Base-by-base conservation (phyloP, 345 rosid genomes). In the Lepidium sativum region DNA sequence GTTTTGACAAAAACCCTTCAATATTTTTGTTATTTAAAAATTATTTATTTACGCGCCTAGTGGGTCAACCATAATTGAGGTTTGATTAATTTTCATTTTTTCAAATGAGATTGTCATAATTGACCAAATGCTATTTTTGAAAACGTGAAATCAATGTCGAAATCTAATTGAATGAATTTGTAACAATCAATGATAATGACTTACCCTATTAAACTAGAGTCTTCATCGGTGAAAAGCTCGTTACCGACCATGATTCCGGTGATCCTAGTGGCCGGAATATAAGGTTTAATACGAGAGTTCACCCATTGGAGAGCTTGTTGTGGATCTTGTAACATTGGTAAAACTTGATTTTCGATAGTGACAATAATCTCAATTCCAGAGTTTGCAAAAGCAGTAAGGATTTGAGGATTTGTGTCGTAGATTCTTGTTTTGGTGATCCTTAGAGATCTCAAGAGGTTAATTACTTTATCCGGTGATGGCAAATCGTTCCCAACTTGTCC, bases 281-380 rank as follows among this genome's bases (percentile, higher is more conserved):
- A 89, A 0, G 97, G 97, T 71, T 79, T 80, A 60, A 89, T 71
- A 51, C 72, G 95, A 60, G 87, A 72, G 45, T 42, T 59, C 2
- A 86, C 85, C 97, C 97, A 89, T 68, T 84, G 89, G 9, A 85
- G 79, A 52, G 97, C 97, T 65, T 84, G 88, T 52, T 83, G 89
- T 11, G 87, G 95, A 70, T 89, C 86, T 54, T 47, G 71, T 63
- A 89, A 59, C 14, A 63, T 69, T 0, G 87, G 64, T 27, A 94
- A 55, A 86, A 87, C 82, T 25, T 82, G 73, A 65, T 94, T 94
- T 58, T 86, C 97, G 2, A 94, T 75, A 0, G 96, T 90, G 69
- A 94, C 97, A 6, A 87, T 71, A 6, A 94, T 73, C 60, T 94
- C 97, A 9, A 90, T 63, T 35, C 60, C 81, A 53, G 95, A 86